Evolutionary conservation across 805 yeast species (phyloP).

Genomic region (Blastobotrys terrestris): DNA sequence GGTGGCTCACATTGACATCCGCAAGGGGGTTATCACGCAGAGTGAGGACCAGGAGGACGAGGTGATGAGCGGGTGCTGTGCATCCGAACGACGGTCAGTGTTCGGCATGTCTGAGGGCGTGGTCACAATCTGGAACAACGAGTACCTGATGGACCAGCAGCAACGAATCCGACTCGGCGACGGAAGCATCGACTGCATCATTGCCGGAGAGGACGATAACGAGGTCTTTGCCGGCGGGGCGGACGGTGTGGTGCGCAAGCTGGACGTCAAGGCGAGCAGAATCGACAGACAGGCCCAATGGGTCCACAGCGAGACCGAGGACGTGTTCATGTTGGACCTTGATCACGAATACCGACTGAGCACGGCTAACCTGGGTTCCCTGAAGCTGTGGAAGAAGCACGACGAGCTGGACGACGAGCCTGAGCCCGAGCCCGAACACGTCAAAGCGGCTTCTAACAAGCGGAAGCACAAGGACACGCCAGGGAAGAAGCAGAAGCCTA

Average conservation of each 20-base stretch:
- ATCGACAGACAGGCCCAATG: constrained; percentile 40
- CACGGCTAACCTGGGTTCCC: constrained; percentile 75
- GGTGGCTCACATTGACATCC: constrained; percentile 66
- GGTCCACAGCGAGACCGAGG: constrained; percentile 33
- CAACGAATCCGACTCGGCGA: constrained; percentile 59
- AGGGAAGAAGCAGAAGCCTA: constrained; percentile 9
- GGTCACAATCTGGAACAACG: constrained; percentile 79
- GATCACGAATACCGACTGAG: constrained; percentile 76
- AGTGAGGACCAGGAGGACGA: constrained; percentile 95
- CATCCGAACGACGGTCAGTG: constrained; percentile 55
- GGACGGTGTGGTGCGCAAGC: constrained; percentile 50
- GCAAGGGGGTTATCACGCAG: constrained; percentile 58
- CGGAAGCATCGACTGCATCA: constrained; percentile 20
- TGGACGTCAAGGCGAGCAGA: constrained; percentile 59
- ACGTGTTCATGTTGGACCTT: constrained; percentile 69
- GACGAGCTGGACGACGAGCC: constrained; percentile 17
- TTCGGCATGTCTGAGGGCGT: constrained; percentile 93
- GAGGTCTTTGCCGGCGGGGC: constrained; percentile 22
- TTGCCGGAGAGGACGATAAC: constrained; percentile 20
- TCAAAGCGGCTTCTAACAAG: constrained; percentile 9
- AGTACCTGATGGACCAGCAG: constrained; percentile 58
- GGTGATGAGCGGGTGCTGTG: constrained; percentile 63
- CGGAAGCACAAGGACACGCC: constrained; percentile 14
- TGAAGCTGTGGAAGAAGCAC: constrained; percentile 61
- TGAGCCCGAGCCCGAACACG: constrained; percentile 8